phyloP scores from a whole-genome alignment of 208 protist genomes.

The Wallacemonas collosoma region DNA sequence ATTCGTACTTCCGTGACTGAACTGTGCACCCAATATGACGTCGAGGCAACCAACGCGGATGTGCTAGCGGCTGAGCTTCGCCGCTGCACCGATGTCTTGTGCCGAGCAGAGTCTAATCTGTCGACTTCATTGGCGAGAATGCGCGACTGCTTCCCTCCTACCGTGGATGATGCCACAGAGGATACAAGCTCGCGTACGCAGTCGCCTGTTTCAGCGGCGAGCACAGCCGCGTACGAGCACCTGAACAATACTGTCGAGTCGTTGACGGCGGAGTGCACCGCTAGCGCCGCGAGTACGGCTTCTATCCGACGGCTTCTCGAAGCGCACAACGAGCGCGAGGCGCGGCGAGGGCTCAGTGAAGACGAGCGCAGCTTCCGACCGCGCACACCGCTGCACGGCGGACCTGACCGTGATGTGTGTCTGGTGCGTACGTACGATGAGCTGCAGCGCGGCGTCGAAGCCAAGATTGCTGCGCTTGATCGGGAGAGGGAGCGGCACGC shows the following conservation, averaged over 20 bases:
- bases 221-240: constrained; percentile 7
- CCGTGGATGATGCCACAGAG: not conserved
- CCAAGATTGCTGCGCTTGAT: constrained; percentile 7
- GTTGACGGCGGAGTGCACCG: not conserved
- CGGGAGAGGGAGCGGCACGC: constrained; percentile 12
- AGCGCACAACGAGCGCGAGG: constrained; percentile 4
- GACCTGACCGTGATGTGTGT: not conserved
- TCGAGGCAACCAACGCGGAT: constrained; percentile 5
- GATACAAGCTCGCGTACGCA: not conserved
- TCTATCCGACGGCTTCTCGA: not conserved
- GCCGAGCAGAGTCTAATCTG: not conserved
- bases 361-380: constrained; percentile 11
- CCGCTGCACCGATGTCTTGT: constrained; percentile 1
- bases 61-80: not conserved
- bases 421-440: not conserved
- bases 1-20: constrained; percentile 2
- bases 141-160: not conserved
- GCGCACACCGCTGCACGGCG: not conserved
- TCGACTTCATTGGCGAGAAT: not conserved
- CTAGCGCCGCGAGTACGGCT: not conserved
- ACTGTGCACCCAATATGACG: not conserved
- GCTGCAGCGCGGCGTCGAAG: not conserved
- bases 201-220: constrained; percentile 4
- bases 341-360: not conserved
- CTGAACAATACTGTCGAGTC: constrained; percentile 5